Evolutionary conservation across 345 rosid species (phyloP), one percentile per base, ranked within the genome.

Genomic region (Euclidium syriacum): DNA sequence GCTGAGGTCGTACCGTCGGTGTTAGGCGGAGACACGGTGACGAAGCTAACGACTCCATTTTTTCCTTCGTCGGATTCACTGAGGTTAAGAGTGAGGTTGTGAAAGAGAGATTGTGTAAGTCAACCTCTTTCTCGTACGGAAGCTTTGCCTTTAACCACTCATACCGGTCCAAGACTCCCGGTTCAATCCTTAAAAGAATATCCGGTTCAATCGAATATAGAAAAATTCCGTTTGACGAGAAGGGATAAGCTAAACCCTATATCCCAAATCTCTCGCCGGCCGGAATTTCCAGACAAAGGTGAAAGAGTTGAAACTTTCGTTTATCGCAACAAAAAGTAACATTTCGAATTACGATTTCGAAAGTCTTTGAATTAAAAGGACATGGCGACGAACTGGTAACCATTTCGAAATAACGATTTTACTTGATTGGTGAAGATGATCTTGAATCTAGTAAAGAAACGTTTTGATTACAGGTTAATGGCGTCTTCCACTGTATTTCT

Each of bases 351-450:
- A 14, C 6, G 42, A 38, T 4, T 17, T 11, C 14, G 56, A 35
- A 32, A 46, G n/a, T 8, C 36, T 23, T 16, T 12, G 49, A 24
- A 42, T 29, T 22, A 23, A 20, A 4, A 29, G 23, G 53, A 55
- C 7, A 71, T 72, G 76, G 71, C 71, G 0, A 43, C 67, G 52
- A 72, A 58, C n/a, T 53, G 76, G 76, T 72, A n/a, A 72, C 40
- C 20, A 3, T 50, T 56, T 47, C 27, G 5, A 58, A 2, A 19
- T 18, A 1, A 39, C 16, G 3, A 26, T 27, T 20, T 52, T 16
- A 41, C 26, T 24, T 22, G 59, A 11, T 18, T 30, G 49, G 30
- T 49, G 60, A 46, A 16, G 66, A 49, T 52, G 25, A 35, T 36
- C 26, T 29, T 33, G 12, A 49, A 49, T 52, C 1, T 17, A 46